These are phyloP conservation scores for Neurospora sp. DNA, from an alignment of 495 filamentous ascomycete genomes.

Conservation along the genomic window DNA sequence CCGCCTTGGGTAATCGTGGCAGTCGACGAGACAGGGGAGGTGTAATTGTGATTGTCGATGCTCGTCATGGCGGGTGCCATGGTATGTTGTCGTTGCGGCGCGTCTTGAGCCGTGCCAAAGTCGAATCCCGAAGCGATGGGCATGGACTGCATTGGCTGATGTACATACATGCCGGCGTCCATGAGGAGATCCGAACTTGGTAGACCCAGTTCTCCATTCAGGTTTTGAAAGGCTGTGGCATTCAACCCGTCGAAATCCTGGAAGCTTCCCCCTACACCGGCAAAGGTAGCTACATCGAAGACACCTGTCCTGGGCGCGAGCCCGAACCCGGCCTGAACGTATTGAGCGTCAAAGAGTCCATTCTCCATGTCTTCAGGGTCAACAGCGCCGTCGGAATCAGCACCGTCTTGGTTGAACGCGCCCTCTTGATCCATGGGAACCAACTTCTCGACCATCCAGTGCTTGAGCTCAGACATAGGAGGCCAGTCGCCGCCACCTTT, in stretches of 20 bases:
- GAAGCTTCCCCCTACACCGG: conserved; percentile 23
- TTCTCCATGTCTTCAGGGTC: conserved; percentile 26
- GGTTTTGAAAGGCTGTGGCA: conserved; percentile 1
- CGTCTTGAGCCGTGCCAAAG: conserved; percentile 6
- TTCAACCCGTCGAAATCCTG: conserved; percentile 7
- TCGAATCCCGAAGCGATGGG: conserved; percentile 33
- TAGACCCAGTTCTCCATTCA: conserved; percentile 9
- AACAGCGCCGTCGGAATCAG: conserved; percentile 11
- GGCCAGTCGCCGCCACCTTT: conserved; percentile 79
- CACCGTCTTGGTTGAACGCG: conserved; percentile 13
- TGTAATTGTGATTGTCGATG: conserved; percentile 23
- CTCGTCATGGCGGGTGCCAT: conserved; percentile 16
- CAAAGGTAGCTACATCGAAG: conserved; percentile 19
- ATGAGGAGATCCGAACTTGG: conserved; percentile 10
- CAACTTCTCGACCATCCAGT: conserved; percentile 68
- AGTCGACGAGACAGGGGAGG: conserved; percentile 29
- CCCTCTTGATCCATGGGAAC: conserved; percentile 27
- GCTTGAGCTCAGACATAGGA: conserved; percentile 67
- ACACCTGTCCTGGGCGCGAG: conserved; percentile 4
- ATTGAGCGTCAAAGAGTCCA: conserved; percentile 10
- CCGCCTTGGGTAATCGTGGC: conserved; percentile 28
- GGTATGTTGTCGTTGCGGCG: conserved; percentile 5
- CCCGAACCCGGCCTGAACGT: conserved; percentile 6
- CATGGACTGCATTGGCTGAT: conserved; percentile 16
- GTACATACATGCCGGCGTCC: conserved; percentile 14